Conservation (phyloP, 2,329 filamentous ascomycete species). For the Colletotrichum phormii region DNA sequence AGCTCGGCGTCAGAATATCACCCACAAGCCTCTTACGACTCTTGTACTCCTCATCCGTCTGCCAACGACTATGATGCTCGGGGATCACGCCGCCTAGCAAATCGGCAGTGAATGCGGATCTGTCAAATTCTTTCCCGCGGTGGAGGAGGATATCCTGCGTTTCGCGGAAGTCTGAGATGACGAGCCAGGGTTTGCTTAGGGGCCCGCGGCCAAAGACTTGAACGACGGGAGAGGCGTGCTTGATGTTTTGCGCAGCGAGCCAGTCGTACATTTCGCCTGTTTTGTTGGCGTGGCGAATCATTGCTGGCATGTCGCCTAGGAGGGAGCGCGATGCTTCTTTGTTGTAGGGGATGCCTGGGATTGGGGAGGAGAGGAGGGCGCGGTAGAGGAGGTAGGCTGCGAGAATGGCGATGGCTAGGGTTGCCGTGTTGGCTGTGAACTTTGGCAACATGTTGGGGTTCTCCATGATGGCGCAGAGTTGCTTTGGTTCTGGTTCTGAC, state of each 20-base stretch:
- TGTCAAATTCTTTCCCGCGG: slow-evolving; percentile 48
- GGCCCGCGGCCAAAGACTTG: slow-evolving; percentile 49
- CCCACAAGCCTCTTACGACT: slow-evolving; percentile 47
- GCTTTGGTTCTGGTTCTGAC: too few species aligned
- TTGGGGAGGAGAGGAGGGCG: slow-evolving; percentile 13
- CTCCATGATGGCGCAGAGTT: background rate
- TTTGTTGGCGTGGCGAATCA: slow-evolving; percentile 8
- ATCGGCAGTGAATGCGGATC: slow-evolving; percentile 39
- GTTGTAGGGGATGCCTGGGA: slow-evolving; percentile 32
- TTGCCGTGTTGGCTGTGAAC: background rate
- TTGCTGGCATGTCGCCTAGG: slow-evolving; percentile 26
- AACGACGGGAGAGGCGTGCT: slow-evolving; percentile 43
- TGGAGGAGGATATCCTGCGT: slow-evolving; percentile 47
- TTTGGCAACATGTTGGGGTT: background rate
- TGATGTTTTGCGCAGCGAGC: slow-evolving; percentile 42
- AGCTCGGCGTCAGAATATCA: slow-evolving; percentile 50
- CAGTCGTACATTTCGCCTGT: slow-evolving; percentile 38
- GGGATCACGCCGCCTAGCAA: slow-evolving; percentile 39
- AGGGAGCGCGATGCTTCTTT: slow-evolving; percentile 5
- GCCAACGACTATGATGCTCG: slow-evolving; percentile 47
- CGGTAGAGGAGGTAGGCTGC: slow-evolving; percentile 8
- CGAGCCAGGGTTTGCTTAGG: slow-evolving; percentile 44
- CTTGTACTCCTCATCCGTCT: slow-evolving; percentile 47
- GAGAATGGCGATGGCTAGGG: background rate
- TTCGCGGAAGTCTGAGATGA: slow-evolving; percentile 48